These are phyloP conservation scores for Malassezia furfur DNA, from an alignment of 1,284 basidiomycete genomes.

Conservation along the genomic window DNA sequence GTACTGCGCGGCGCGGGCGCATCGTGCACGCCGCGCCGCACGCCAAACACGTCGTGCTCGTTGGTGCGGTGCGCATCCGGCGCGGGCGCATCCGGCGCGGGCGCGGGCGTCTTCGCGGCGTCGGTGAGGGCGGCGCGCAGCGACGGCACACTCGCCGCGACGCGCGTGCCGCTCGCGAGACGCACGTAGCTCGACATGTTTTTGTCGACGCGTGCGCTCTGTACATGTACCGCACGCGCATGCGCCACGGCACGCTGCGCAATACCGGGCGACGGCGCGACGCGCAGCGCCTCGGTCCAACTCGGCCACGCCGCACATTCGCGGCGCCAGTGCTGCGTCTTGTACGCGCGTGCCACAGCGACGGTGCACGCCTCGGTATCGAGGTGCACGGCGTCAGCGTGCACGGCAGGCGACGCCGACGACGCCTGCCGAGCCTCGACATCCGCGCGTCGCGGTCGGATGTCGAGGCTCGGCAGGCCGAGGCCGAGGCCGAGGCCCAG, in stretches of 20 bases:
- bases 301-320: not conserved
- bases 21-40: not conserved
- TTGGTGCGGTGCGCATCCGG: no score
- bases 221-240: not conserved
- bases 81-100: no score
- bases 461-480: not conserved
- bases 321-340: not conserved
- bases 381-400: conserved; percentile 5
- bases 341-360: conserved; percentile 7
- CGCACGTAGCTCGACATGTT: not conserved
- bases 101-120: not conserved
- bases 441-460: not conserved
- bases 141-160: not conserved
- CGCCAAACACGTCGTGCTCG: conserved; percentile 8
- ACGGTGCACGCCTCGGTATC: conserved; percentile 7
- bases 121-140: not conserved
- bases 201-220: not conserved
- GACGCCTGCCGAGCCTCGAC: not conserved
- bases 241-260: not conserved
- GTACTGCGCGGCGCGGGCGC: not conserved
- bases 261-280: not conserved
- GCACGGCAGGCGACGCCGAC: not conserved
- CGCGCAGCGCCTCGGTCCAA: not conserved
- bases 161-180: not conserved
- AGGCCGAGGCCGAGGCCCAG: conserved; percentile 9